Evolutionary conservation across 129 eudicot genomes (phyloP), one percentile per base, ranked within the genome.

Genomic region (Flaveria trinervia): DNA sequence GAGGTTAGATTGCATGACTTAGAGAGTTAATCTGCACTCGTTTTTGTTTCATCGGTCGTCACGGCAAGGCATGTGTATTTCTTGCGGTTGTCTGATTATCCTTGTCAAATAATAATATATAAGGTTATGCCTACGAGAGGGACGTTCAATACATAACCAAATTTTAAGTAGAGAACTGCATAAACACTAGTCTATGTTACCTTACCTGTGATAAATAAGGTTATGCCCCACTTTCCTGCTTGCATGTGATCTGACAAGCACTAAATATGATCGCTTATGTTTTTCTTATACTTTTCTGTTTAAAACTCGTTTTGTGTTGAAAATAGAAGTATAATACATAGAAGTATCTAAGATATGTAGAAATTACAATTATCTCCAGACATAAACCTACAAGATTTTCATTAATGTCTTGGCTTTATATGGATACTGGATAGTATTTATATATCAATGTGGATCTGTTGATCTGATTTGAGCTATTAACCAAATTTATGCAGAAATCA

Each of bases 401-500:
- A 59, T 22, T 33, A 12, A 9, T 41, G 45, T 22, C 16, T 41
- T 22, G 10, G 11, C n/a, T 61, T 45, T 67, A 22, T 48, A 28
- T 16, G 62, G 26, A 56, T 49, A 12, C 15, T 16, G 62, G 26
- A 56, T 50, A 12, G 36, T 30, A 39, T 59, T 68, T 36, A 36
- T 44, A 14, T 11, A 30, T 76, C 14, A n/a, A 13, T 41, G 46
- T 52, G 25, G 28, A 23, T 67, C 10, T 67, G 6, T 39, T 23
- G 16, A 43, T 61, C 45, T 46, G 14, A 1, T 48, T 50, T 13
- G 48, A 26, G 11, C 25, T 44, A 3, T 23, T 46, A 36, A 10
- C 28, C 22, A 15, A 70, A 57, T 30, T 68, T 22, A n/a, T 77
- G 82, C 68, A 83, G 85, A 86, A 69, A 66, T 41, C 57, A 13